Evolutionary conservation across 169 alveolate genomes (phyloP).

Genomic region (Eimeria praecox): DNA sequence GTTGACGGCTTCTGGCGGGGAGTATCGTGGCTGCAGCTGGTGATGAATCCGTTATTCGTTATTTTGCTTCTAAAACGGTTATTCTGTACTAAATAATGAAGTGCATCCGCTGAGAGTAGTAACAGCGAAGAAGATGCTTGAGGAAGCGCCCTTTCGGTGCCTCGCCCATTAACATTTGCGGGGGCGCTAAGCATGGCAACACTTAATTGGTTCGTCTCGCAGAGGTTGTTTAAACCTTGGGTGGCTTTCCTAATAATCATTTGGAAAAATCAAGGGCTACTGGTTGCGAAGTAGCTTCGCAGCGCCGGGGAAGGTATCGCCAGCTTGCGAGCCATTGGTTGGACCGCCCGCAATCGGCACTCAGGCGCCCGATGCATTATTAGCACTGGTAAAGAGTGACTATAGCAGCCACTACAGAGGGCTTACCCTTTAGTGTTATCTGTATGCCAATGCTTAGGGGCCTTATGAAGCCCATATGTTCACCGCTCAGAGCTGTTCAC

Average conservation of each 20-base stretch:
- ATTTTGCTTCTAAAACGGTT: background rate
- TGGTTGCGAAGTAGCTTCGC: background rate
- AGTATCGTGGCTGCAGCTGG: background rate
- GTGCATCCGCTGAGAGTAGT: background rate
- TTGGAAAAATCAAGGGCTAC: background rate
- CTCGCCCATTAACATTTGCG: background rate
- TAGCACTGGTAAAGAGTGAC: background rate
- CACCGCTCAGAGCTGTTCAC: no score
- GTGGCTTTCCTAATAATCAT: background rate
- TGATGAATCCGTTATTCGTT: background rate
- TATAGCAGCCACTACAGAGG: no score
- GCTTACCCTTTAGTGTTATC: background rate
- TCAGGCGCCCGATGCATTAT: background rate
- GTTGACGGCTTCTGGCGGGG: background rate
- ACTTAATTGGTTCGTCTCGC: background rate
- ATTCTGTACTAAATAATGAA: background rate
- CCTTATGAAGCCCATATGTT: no score
- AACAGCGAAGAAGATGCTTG: background rate
- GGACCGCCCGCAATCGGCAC: slow-evolving; percentile 4
- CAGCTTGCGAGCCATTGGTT: slow-evolving; percentile 46
- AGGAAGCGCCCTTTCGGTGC: background rate
- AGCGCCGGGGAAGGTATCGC: background rate
- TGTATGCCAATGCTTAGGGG: background rate
- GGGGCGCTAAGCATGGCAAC: background rate
- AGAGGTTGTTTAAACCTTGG: background rate